Conservation (phyloP, 495 filamentous ascomycete genomes). For the Daldinia decipiens region DNA sequence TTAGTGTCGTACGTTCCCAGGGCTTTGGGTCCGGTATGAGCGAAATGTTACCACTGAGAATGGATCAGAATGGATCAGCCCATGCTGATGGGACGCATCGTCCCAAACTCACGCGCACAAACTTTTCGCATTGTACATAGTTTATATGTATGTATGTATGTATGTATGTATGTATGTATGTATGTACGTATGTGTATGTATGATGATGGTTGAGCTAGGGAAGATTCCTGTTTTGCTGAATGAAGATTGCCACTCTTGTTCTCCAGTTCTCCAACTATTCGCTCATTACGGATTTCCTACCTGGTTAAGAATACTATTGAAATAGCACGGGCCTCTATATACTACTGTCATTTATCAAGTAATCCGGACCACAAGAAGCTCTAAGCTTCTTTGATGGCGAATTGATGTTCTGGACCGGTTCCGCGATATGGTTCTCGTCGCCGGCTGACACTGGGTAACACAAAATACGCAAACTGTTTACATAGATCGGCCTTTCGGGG, state of each 20-base stretch:
- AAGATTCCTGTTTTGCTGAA: slow-evolving; percentile 7
- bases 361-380: slow-evolving; percentile 36
- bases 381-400: slow-evolving; percentile 26
- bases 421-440: slow-evolving; percentile 24
- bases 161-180: neutral
- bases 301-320: slow-evolving; percentile 34
- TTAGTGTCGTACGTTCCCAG: slow-evolving; percentile 41
- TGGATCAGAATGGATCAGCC: slow-evolving; percentile 23
- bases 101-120: slow-evolving; percentile 22
- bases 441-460: slow-evolving; percentile 3
- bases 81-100: slow-evolving; percentile 22
- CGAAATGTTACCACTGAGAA: slow-evolving; percentile 25
- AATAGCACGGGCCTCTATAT: slow-evolving; percentile 41
- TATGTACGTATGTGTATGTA: too few species aligned
- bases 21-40: slow-evolving; percentile 30
- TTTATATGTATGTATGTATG: slow-evolving; percentile 12
- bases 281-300: slow-evolving; percentile 38
- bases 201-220: slow-evolving; percentile 1
- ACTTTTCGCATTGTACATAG: slow-evolving; percentile 27
- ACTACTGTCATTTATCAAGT: slow-evolving; percentile 40
- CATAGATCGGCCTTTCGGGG: neutral
- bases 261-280: slow-evolving; percentile 21
- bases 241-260: slow-evolving; percentile 29
- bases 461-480: slow-evolving; percentile 2
- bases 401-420: slow-evolving; percentile 36